Percentiles rank a stretch among this genome's conserved stretches.
phyloP scores from a whole-genome alignment of 2,329 filamentous ascomycete genomes.

The Keithomyces neogunnii region DNA sequence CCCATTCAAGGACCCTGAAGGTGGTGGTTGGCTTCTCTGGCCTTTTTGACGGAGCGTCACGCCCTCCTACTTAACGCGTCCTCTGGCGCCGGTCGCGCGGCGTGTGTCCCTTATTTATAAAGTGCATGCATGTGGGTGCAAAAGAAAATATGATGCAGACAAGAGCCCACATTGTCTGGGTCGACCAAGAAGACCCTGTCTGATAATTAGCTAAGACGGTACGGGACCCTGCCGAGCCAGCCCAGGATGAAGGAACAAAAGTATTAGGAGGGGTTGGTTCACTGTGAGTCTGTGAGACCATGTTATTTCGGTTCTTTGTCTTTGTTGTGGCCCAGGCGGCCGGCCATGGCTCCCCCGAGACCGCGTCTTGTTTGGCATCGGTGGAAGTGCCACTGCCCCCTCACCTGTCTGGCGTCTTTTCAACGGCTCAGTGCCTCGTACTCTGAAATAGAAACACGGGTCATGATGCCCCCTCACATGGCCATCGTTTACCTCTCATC shows the following conservation, averaged over 20 bases:
- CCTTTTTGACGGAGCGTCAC: no score
- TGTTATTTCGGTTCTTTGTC: background rate
- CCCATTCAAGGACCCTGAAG: background rate
- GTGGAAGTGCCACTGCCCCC: no score
- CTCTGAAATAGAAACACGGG: no score
- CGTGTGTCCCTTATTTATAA: conserved; percentile 1
- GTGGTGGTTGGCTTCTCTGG: background rate
- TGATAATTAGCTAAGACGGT: background rate
- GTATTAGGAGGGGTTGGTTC: background rate
- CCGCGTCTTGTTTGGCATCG: no score
- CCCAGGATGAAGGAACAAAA: background rate
- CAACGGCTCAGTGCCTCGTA: no score
- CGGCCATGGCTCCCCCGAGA: no score
- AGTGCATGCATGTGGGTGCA: conserved; percentile 1
- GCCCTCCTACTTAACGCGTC: background rate
- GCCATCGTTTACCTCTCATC: no score
- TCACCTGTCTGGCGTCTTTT: no score
- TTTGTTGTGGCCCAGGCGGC: no score
- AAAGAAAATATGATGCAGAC: background rate
- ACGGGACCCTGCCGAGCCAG: background rate
- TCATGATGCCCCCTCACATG: no score
- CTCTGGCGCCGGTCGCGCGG: background rate
- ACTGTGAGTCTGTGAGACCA: background rate
- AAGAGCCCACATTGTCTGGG: background rate
- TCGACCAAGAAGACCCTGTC: background rate